Conservation (phyloP, 768 basidiomycete genomes). For the Plicaturopsis crispa region DNA sequence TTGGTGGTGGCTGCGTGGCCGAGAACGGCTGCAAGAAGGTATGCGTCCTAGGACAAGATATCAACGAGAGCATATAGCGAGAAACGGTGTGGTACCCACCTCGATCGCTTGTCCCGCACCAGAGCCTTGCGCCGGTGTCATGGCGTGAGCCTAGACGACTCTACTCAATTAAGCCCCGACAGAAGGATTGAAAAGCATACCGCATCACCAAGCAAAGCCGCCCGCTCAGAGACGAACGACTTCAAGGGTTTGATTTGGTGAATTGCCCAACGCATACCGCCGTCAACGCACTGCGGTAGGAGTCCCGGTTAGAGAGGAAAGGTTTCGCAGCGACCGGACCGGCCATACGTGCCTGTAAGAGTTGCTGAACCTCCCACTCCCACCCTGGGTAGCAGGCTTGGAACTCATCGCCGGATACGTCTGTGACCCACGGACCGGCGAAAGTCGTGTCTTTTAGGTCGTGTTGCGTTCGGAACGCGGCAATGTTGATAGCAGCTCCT, state of each 20-base stretch:
- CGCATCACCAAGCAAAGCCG: conserved; percentile 39
- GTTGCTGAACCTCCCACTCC: conserved; percentile 35
- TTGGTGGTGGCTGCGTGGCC: conserved; percentile 18
- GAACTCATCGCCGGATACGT: conserved; percentile 29
- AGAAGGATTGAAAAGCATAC: conserved; percentile 12
- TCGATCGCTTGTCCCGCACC: conserved; percentile 35
- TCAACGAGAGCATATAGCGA: neutral
- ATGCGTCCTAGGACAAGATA: conserved; percentile 28
- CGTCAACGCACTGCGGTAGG: conserved; percentile 22
- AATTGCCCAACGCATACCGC: conserved; percentile 32
- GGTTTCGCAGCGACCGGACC: too few relatives aligned
- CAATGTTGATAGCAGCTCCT: conserved; percentile 56
- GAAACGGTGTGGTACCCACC: conserved; percentile 10
- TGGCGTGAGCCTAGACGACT: conserved; percentile 25
- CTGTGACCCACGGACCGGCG: conserved; percentile 32
- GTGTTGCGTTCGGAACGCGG: conserved; percentile 42
- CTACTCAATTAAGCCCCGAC: neutral
- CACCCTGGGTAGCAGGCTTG: conserved; percentile 29
- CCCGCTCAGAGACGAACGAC: conserved; percentile 26
- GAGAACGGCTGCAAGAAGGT: conserved; percentile 31
- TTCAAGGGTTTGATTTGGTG: conserved; percentile 28
- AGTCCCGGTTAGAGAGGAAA: too few relatives aligned
- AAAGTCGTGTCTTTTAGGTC: conserved; percentile 44
- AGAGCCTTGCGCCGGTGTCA: conserved; percentile 28
- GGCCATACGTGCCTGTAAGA: conserved; percentile 35